These are phyloP conservation scores for Penicillium simplicissimum DNA, from an alignment of 495 filamentous ascomycete species.

Conservation along the genomic window DNA sequence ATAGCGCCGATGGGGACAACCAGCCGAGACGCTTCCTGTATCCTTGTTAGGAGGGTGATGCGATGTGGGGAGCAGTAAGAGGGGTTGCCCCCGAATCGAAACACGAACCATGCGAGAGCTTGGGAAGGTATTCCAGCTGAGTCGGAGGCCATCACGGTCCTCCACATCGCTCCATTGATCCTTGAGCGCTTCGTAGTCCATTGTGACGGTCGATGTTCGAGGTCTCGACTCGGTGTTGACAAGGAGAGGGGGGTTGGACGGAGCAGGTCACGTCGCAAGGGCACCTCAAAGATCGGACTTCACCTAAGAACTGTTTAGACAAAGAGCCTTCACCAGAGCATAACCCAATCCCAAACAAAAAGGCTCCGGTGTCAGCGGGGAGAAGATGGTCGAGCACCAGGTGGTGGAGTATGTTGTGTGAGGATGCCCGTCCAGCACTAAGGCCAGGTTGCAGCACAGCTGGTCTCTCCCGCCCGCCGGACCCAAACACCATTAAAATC, in stretches of 20 bases:
- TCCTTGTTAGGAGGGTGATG: slow-evolving; percentile 29
- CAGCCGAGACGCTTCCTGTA: slow-evolving; percentile 90
- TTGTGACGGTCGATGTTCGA: slow-evolving; percentile 42
- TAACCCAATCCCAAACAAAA: slow-evolving; percentile 33
- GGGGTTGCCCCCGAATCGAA: slow-evolving; percentile 7
- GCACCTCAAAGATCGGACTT: slow-evolving; percentile 19
- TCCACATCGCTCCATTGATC: slow-evolving; percentile 98
- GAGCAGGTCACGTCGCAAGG: slow-evolving; percentile 19
- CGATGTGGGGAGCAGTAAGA: slow-evolving; percentile 9
- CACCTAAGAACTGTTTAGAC: slow-evolving; percentile 21
- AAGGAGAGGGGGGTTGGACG: slow-evolving; percentile 28
- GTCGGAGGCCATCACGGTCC: slow-evolving; percentile 92
- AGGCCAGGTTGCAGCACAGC: slow-evolving; percentile 53
- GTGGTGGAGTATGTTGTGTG: slow-evolving; percentile 40
- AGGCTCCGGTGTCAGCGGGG: slow-evolving; percentile 25
- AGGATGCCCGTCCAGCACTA: slow-evolving; percentile 33
- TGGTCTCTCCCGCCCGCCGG: slow-evolving; percentile 38
- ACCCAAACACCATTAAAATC: slow-evolving; percentile 42
- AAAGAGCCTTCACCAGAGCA: slow-evolving; percentile 33
- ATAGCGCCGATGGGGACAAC: slow-evolving; percentile 96
- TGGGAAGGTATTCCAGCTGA: slow-evolving; percentile 99
- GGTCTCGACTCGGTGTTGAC: slow-evolving; percentile 33
- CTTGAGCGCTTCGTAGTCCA: slow-evolving; percentile 83
- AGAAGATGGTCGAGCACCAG: slow-evolving; percentile 19
- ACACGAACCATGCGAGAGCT: slow-evolving; percentile 88